phyloP scores from a whole-genome alignment of 345 rosid species.

The Lepidium didymum region DNA sequence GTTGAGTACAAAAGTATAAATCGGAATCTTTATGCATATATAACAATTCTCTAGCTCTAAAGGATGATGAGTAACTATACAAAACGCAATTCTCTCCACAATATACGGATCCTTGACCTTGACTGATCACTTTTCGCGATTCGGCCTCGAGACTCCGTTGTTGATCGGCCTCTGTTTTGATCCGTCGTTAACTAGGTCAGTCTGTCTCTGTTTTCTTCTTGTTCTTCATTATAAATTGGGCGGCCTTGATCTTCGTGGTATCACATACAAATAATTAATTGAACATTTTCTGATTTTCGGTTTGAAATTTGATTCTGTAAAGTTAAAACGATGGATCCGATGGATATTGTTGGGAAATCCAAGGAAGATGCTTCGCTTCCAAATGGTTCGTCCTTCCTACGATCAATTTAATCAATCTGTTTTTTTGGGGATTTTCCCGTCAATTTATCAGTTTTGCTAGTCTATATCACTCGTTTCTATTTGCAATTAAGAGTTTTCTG shows the following conservation, averaged over 20 bases:
- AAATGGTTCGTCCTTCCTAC: constrained; percentile 46
- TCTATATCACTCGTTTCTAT: not conserved
- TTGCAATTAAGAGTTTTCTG: not conserved
- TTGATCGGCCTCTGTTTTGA: not conserved
- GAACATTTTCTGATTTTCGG: not conserved
- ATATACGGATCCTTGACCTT: too few species aligned
- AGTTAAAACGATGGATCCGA: constrained; percentile 64
- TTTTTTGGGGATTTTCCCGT: not conserved
- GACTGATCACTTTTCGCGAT: not conserved
- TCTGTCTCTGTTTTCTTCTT: not conserved
- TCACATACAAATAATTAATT: not conserved
- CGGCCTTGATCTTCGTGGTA: not conserved
- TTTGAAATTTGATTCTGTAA: constrained; percentile 24
- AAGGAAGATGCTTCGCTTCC: constrained; percentile 99
- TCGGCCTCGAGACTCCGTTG: not conserved
- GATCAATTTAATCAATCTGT: not conserved
- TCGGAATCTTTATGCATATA: too few species aligned
- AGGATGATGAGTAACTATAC: too few species aligned
- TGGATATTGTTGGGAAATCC: constrained; percentile 98
- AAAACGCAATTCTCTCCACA: too few species aligned
- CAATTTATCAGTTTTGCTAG: not conserved
- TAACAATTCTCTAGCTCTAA: too few species aligned
- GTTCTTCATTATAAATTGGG: not conserved
- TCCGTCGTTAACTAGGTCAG: not conserved
- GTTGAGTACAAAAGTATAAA: not conserved